Evolutionary conservation across 2,329 filamentous ascomycete genomes (phyloP).

Genomic region (Pestalotiopsis sp.): DNA sequence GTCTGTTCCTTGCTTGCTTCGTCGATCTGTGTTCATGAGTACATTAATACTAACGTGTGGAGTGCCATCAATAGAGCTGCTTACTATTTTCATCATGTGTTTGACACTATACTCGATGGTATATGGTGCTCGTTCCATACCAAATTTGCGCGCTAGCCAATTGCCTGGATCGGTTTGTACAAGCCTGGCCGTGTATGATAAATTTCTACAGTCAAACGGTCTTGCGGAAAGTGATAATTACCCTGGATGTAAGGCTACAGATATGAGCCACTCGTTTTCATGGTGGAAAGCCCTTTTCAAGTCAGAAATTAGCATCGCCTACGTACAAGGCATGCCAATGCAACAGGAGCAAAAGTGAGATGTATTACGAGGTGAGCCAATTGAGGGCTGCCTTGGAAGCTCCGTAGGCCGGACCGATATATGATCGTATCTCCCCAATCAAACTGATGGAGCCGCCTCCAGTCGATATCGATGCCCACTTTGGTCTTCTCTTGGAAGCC

Average conservation of each 20-base stretch:
- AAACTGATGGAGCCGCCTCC: slow-evolving; percentile 26
- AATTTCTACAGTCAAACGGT: background rate
- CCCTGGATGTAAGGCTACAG: slow-evolving; percentile 19
- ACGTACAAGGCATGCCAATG: background rate
- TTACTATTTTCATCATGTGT: slow-evolving; percentile 20
- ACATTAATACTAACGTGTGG: background rate
- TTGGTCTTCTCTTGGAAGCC: slow-evolving; percentile 23
- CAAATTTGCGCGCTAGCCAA: slow-evolving; percentile 18
- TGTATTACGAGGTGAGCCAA: slow-evolving; percentile 27
- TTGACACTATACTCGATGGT: slow-evolving; percentile 21
- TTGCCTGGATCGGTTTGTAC: slow-evolving; percentile 22
- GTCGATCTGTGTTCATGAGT: background rate
- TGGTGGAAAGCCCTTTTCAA: slow-evolving; percentile 17
- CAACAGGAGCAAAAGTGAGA: background rate
- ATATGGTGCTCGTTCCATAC: slow-evolving; percentile 21
- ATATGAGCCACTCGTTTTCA: slow-evolving; percentile 18
- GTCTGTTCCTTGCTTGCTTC: background rate
- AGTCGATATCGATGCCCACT: slow-evolving; percentile 34
- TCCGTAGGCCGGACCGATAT: slow-evolving; percentile 27
- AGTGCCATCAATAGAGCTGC: background rate
- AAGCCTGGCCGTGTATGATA: slow-evolving; percentile 14
- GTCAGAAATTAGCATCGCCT: background rate
- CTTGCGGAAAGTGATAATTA: slow-evolving; percentile 3
- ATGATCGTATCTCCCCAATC: slow-evolving; percentile 21
- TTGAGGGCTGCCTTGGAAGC: slow-evolving; percentile 33